Conservation (phyloP, 129 eudicot genomes). For the Flaveria linearis region DNA sequence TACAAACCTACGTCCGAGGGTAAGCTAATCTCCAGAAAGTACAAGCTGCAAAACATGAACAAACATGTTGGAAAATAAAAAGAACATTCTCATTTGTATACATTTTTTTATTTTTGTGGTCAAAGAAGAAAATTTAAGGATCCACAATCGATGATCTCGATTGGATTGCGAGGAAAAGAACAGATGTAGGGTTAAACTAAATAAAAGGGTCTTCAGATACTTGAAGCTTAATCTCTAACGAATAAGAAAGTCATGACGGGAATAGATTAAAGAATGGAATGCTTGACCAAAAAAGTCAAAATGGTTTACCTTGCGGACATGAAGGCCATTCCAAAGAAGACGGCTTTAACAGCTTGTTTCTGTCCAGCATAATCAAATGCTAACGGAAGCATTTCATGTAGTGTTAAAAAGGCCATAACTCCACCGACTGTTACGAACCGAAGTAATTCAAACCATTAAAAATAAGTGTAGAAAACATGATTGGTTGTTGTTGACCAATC, state of each 20-base stretch:
- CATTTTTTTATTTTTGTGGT: constrained; percentile 1
- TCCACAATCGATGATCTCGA: background rate
- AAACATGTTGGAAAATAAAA: background rate
- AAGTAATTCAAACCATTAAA: background rate
- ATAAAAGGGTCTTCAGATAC: background rate
- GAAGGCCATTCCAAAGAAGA: constrained; percentile 94
- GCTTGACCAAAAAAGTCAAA: constrained; percentile 17
- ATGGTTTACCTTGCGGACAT: constrained; percentile 89
- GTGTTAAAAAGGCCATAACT: constrained; percentile 95
- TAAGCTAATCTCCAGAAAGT: constrained; percentile 83
- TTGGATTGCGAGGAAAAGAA: background rate
- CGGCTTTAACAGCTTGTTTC: constrained; percentile 97
- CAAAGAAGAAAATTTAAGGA: background rate
- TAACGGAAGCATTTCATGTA: constrained; percentile 96
- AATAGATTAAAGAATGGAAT: background rate
- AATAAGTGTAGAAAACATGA: background rate
- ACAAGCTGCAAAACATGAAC: constrained; percentile 59
- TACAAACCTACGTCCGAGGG: constrained; percentile 78
- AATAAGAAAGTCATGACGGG: background rate
- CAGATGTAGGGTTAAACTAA: background rate
- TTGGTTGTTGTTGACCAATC: background rate
- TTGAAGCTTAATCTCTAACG: background rate
- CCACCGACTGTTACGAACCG: constrained; percentile 68
- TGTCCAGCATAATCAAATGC: constrained; percentile 99
- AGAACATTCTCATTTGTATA: background rate